These are phyloP conservation scores for Aspergillus sp. DNA, from an alignment of 2,329 filamentous ascomycete species.

Conservation along the genomic window DNA sequence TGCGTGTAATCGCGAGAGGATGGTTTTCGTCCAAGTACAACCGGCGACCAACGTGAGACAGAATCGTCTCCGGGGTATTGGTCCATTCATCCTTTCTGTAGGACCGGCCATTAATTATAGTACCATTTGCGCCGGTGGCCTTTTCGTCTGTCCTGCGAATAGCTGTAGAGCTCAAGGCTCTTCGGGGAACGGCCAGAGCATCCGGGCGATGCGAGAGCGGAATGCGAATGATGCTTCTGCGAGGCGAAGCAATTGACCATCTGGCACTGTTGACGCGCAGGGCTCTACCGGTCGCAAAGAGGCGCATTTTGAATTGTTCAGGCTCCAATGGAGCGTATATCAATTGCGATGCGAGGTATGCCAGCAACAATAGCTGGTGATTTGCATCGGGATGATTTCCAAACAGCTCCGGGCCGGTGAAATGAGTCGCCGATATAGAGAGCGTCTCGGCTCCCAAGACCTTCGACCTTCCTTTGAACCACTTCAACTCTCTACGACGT, in stretches of 20 bases:
- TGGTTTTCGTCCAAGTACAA: slow-evolving; percentile 92
- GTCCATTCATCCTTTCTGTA: slow-evolving; percentile 76
- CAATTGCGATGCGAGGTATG: too few species aligned
- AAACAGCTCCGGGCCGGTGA: not conserved
- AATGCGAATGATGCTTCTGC: slow-evolving; percentile 12
- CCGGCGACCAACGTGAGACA: slow-evolving; percentile 66
- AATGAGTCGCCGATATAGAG: slow-evolving; percentile 3
- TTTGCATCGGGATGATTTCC: not conserved
- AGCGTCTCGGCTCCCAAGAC: too few species aligned
- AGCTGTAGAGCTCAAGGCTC: slow-evolving; percentile 30
- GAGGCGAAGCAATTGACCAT: slow-evolving; percentile 25
- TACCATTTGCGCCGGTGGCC: not conserved
- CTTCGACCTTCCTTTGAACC: not conserved
- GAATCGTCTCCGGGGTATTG: slow-evolving; percentile 74
- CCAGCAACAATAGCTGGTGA: too few species aligned
- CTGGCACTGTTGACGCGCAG: slow-evolving; percentile 31
- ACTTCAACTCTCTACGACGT: too few species aligned
- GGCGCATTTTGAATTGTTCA: slow-evolving; percentile 24
- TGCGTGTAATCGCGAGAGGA: slow-evolving; percentile 81
- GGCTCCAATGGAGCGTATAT: not conserved
- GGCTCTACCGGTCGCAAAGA: slow-evolving; percentile 35
- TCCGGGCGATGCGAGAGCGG: slow-evolving; percentile 15
- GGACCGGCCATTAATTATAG: slow-evolving; percentile 53
- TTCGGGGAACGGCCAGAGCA: slow-evolving; percentile 12
- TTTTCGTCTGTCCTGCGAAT: slow-evolving; percentile 18